Percentiles rank a stretch among this genome's conserved stretches.
Evolutionary conservation across 2,329 filamentous ascomycete species (phyloP).

Genomic region (Teratosphaeria pseudoeucalypti): DNA sequence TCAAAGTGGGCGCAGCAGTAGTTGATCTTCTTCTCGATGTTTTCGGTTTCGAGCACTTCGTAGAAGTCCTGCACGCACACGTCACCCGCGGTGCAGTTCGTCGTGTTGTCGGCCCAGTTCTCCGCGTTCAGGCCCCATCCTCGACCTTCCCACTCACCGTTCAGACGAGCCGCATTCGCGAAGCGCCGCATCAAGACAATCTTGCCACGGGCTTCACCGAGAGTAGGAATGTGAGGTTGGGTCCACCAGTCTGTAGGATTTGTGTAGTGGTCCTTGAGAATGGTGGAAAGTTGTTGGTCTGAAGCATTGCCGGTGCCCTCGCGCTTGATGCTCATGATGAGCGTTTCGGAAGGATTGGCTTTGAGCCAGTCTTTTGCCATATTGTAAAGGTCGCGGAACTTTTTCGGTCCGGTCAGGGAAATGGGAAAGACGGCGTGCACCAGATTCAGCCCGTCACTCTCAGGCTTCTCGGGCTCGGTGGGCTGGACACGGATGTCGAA

Average conservation of each 20-base stretch:
- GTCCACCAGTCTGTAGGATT: conserved; percentile 63
- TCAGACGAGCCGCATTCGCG: conserved; percentile 43
- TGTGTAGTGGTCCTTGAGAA: conserved; percentile 62
- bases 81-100: conserved; percentile 61
- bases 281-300: conserved; percentile 66
- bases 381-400: conserved; percentile 63
- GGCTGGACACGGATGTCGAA: conserved; percentile 80
- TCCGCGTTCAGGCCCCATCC: conserved; percentile 51
- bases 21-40: conserved; percentile 71
- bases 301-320: conserved; percentile 75
- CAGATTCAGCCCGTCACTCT: conserved; percentile 57
- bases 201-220: conserved; percentile 71
- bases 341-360: conserved; percentile 65
- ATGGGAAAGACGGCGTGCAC: conserved; percentile 89
- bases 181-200: conserved; percentile 81
- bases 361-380: conserved; percentile 61
- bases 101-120: conserved; percentile 80
- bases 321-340: conserved; percentile 82
- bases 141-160: conserved; percentile 40
- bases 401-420: conserved; percentile 69
- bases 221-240: conserved; percentile 60
- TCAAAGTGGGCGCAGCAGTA: conserved; percentile 66
- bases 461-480: conserved; percentile 44
- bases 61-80: conserved; percentile 93
- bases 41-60: conserved; percentile 64